These are phyloP conservation scores for Amylocystis lapponica DNA, from an alignment of 768 basidiomycete genomes.

Conservation along the genomic window DNA sequence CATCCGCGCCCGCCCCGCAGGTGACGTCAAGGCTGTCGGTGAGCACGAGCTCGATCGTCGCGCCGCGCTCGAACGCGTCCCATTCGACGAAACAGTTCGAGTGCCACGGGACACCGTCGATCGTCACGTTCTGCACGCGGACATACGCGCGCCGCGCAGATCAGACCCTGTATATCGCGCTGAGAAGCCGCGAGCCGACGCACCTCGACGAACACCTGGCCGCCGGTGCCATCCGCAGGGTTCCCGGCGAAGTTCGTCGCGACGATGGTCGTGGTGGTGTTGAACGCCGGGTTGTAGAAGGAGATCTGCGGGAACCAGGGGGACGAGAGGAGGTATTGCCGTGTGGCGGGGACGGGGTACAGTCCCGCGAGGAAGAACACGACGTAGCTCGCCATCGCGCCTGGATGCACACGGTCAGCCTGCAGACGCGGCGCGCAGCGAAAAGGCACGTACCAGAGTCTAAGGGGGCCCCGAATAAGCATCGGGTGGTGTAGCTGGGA, in stretches of 20 bases:
- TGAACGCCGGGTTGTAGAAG: conserved; percentile 54
- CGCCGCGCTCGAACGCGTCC: conserved; percentile 52
- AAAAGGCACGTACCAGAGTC: conserved; percentile 13
- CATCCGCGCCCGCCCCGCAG: conserved; percentile 41
- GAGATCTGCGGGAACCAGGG: conserved; percentile 57
- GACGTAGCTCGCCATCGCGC: conserved; percentile 61
- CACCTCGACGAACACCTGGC: conserved; percentile 54
- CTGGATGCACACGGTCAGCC: too few relatives aligned
- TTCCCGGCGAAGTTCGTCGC: conserved; percentile 47
- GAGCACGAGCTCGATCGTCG: conserved; percentile 49
- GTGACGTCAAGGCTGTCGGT: conserved; percentile 46
- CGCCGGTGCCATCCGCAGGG: conserved; percentile 44
- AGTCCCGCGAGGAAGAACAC: conserved; percentile 54
- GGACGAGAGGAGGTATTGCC: conserved; percentile 53
- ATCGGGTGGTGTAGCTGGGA: neutral
- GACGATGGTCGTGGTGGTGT: conserved; percentile 50
- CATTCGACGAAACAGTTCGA: conserved; percentile 64
- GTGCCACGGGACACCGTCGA: conserved; percentile 52
- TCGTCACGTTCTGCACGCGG: conserved; percentile 43
- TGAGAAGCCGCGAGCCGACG: conserved; percentile 5
- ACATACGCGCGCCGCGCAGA: neutral
- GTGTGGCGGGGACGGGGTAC: conserved; percentile 59
- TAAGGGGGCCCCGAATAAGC: conserved; percentile 4
- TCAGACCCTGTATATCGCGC: neutral
- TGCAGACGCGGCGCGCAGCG: neutral